phyloP scores from a whole-genome alignment of 495 filamentous ascomycete species.

The Neurospora sp. region DNA sequence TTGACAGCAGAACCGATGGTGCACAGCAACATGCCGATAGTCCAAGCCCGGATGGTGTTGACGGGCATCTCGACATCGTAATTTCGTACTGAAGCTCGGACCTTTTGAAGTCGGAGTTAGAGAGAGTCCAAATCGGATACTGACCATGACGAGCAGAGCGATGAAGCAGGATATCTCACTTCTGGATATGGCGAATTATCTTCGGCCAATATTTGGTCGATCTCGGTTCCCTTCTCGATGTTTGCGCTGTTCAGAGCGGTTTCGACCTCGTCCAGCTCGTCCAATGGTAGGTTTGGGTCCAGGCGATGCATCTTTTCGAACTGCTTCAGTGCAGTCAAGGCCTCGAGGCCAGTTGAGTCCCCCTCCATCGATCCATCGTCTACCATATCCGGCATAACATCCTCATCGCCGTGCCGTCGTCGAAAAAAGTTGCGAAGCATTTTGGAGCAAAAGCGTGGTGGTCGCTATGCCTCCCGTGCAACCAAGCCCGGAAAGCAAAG shows the following conservation, averaged over 20 bases:
- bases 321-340: conserved; percentile 27
- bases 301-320: conserved; percentile 54
- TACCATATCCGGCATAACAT: conserved; percentile 15
- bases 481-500: conserved; percentile 11
- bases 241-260: conserved; percentile 46
- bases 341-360: conserved; percentile 19
- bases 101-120: conserved; percentile 42
- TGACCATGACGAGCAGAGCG: not conserved
- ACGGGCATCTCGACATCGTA: conserved; percentile 57
- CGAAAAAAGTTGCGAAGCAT: conserved; percentile 16
- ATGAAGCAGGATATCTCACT: conserved; percentile 28
- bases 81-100: conserved; percentile 48
- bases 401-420: conserved; percentile 14
- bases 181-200: conserved; percentile 65
- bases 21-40: conserved; percentile 52
- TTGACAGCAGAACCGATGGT: conserved; percentile 62
- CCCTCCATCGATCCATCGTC: conserved; percentile 20
- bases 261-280: conserved; percentile 51
- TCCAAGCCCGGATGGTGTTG: conserved; percentile 65
- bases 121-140: not conserved
- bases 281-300: conserved; percentile 59
- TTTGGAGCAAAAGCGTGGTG: not conserved
- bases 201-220: conserved; percentile 47
- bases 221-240: conserved; percentile 39
- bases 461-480: conserved; percentile 15